These are phyloP conservation scores for Sextonia rubra DNA, from an alignment of 164 flowering plant species.

Conservation along the genomic window DNA sequence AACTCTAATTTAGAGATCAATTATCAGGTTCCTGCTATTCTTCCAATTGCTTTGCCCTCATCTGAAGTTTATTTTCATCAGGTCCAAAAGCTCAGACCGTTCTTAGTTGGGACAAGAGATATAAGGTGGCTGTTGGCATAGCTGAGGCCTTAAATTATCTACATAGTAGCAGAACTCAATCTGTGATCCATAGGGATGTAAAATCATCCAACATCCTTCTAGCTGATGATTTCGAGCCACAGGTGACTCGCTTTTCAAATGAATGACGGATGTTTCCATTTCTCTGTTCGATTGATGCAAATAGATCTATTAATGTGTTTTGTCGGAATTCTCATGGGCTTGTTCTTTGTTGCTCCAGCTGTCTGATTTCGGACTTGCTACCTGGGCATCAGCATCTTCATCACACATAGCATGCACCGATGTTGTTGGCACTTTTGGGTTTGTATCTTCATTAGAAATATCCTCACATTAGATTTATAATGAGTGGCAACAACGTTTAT, in stretches of 20 bases:
- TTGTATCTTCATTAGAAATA: conserved; percentile 14
- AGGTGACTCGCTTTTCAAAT: conserved; percentile 23
- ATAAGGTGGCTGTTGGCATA: conserved; percentile 80
- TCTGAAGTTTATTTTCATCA: not conserved
- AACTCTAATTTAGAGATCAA: not conserved
- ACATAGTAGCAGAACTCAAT: conserved; percentile 43
- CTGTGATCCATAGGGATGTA: conserved; percentile 93
- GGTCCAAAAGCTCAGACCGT: conserved; percentile 28
- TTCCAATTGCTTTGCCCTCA: not conserved
- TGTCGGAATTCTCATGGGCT: not conserved
- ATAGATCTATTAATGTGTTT: not conserved
- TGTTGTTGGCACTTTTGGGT: conserved; percentile 98
- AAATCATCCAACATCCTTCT: conserved; percentile 93
- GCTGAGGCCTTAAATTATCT: conserved; percentile 91
- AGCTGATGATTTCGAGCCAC: conserved; percentile 87
- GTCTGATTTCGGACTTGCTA: conserved; percentile 94
- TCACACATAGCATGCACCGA: conserved; percentile 68
- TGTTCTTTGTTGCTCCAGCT: conserved; percentile 40
- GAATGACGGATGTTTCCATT: not conserved
- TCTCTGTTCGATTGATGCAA: not conserved
- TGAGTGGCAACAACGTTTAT: not conserved
- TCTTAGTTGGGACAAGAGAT: conserved; percentile 84
- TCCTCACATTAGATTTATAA: not conserved
- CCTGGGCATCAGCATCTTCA: conserved; percentile 65
- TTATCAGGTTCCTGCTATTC: not conserved